Evolutionary conservation across 176 grass and related monocot genomes (phyloP), one percentile per base, ranked within the genome.

Genomic region (Musa troglodytarum): DNA sequence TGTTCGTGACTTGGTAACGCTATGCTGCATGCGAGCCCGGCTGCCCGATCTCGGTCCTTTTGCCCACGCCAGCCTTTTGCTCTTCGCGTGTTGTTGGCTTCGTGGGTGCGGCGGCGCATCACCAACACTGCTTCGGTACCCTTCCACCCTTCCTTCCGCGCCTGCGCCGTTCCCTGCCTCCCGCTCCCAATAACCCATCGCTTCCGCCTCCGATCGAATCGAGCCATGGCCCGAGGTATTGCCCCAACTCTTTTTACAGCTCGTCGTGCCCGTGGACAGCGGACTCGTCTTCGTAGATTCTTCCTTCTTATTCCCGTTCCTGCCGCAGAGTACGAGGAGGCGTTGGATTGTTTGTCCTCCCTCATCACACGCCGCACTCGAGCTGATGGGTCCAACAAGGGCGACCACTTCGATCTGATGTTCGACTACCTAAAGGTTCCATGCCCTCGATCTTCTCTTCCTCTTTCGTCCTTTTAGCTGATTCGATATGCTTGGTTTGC

Each of bases 281-380:
- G 5, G 23, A 3, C 23, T 67, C 23, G 6, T 68, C 3, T 11
- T 68, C 24, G 16, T 16, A 12, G 25, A 34, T 15, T 52, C 16
- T 50, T 70, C 43, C 16, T 9, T 19, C 26, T 70, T 17, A 61
- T 6, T 6, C 17, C 15, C 57, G 57, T 70, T 21, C 52, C 10
- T 9, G 23, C 11, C 6, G 49, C 68, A 70, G 81, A 81, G 43
- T 98, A 93, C 77, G 95, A 93, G 77, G 90, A 91, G 76, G 88
- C 87, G 71, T 82, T 94, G 10, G 78, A 74, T 69, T 84, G 84
- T 83, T 75, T 94, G 73, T 81, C 88, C 52, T 98, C 95, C 54
- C 90, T 98, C 49, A 98, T 98, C 77, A 87, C 82, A 50, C 83
- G 83, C 73, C 89, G 84, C 87, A 85, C 64, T 72, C 88, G 95